Evolutionary conservation across 176 grass and related monocot genomes (phyloP).

Genomic region (Alopecurus myosuroides): DNA sequence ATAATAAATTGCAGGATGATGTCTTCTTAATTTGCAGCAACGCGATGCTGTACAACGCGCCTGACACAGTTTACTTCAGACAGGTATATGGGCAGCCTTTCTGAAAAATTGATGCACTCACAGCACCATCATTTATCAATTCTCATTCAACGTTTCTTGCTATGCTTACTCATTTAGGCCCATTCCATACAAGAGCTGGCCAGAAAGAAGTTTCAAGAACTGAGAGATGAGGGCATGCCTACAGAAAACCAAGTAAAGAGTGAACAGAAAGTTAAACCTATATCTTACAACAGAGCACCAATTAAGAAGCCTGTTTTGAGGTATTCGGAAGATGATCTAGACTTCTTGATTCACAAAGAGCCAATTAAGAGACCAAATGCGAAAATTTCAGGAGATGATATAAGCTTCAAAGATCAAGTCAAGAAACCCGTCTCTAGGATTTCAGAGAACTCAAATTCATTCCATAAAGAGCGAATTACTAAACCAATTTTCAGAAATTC

Average conservation of each 20-base stretch:
- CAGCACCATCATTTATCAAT: not conserved
- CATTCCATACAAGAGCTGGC: conserved; percentile 96
- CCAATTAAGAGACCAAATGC: conserved; percentile 28
- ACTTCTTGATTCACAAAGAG: conserved; percentile 35
- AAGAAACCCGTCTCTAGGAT: conserved; percentile 25
- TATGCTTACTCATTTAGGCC: conserved; percentile 53
- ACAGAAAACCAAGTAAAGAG: conserved; percentile 42
- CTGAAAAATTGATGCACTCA: not conserved
- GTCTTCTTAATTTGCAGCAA: conserved; percentile 99
- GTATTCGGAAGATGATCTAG: conserved; percentile 40
- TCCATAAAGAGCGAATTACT: conserved; percentile 17
- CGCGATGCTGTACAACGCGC: conserved; percentile 98
- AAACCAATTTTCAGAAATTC: conserved; percentile 22
- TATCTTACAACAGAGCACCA: conserved; percentile 36
- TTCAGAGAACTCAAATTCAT: not conserved
- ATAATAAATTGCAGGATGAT: conserved; percentile 72
- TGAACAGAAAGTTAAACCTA: conserved; percentile 53
- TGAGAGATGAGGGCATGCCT: conserved; percentile 66
- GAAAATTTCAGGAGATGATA: conserved; percentile 19
- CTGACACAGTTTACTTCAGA: conserved; percentile 97
- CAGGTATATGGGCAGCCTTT: conserved; percentile 53
- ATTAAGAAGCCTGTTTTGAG: conserved; percentile 47
- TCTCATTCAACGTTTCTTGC: conserved; percentile 13
- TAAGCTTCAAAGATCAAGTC: conserved; percentile 22
- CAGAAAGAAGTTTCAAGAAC: conserved; percentile 87